phyloP scores from a whole-genome alignment of 2,329 filamentous ascomycete species.

The Xylaria sp. region DNA sequence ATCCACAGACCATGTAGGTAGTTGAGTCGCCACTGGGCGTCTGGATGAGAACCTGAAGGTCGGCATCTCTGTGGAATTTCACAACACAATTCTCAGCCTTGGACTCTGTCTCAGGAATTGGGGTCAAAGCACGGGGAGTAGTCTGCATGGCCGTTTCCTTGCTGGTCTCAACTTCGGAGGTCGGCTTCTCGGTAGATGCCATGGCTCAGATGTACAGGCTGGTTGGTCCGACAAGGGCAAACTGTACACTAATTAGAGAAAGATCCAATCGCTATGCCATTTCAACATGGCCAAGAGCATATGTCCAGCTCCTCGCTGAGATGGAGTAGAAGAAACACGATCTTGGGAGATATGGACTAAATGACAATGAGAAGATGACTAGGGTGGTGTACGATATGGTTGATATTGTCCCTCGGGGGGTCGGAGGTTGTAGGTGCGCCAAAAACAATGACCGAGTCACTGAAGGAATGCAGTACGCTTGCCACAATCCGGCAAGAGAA shows the following conservation, averaged over 20 bases:
- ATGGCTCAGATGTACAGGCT: neutral
- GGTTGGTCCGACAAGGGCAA: neutral
- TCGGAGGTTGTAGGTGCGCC: neutral
- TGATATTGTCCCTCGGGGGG: neutral
- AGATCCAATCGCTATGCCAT: neutral
- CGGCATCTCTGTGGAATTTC: conserved; percentile 27
- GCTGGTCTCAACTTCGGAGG: neutral
- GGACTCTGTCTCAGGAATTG: conserved; percentile 20
- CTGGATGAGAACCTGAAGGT: conserved; percentile 27
- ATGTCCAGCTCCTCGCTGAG: neutral
- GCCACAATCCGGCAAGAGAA: neutral
- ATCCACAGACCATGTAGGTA: conserved; percentile 39
- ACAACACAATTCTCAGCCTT: neutral
- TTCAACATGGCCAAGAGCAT: neutral
- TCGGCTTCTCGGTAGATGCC: conserved; percentile 1
- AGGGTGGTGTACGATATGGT: neutral
- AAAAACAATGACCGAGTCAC: neutral
- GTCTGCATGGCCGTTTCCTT: neutral
- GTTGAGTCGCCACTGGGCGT: neutral
- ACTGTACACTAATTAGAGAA: conserved; percentile 18
- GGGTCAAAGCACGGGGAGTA: conserved; percentile 9
- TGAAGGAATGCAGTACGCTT: neutral
- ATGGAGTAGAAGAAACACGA: neutral
- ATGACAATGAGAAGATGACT: neutral
- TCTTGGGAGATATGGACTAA: neutral